These are phyloP conservation scores for Nothophaeocryptopus gaeumannii DNA, from an alignment of 2,329 filamentous ascomycete genomes.

Conservation along the genomic window DNA sequence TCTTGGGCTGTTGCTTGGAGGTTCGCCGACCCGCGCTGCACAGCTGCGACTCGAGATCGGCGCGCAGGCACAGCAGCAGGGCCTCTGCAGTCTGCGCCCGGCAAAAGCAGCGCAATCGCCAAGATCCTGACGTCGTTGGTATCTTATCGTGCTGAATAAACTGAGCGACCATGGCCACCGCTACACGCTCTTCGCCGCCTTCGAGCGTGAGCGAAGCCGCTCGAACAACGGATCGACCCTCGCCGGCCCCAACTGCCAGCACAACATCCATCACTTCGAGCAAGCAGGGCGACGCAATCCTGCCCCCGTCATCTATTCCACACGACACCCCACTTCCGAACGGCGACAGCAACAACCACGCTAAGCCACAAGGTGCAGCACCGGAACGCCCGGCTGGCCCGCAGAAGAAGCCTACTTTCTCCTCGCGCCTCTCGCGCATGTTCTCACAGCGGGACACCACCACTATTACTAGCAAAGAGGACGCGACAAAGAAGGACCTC, in stretches of 20 bases:
- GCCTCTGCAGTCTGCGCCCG: too few relatives aligned
- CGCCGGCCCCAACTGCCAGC: constrained; percentile 37
- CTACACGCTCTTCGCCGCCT: too few relatives aligned
- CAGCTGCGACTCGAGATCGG: too few relatives aligned
- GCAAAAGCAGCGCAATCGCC: too few relatives aligned
- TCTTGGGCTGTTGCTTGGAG: too few relatives aligned
- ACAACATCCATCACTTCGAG: constrained; percentile 43
- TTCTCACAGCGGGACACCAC: constrained; percentile 39
- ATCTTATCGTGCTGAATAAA: too few relatives aligned
- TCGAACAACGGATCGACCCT: background rate
- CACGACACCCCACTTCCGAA: constrained; percentile 10
- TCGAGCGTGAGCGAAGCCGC: too few relatives aligned
- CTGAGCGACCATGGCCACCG: too few relatives aligned
- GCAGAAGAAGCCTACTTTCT: constrained; percentile 40
- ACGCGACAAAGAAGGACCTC: constrained; percentile 14
- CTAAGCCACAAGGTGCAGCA: too few relatives aligned
- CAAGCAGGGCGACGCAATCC: constrained; percentile 17
- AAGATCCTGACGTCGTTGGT: too few relatives aligned
- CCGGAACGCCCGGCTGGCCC: constrained; percentile 24
- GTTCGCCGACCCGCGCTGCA: too few relatives aligned
- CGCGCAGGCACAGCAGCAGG: too few relatives aligned
- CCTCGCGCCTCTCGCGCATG: constrained; percentile 41
- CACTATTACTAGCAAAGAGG: constrained; percentile 22
- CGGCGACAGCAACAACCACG: constrained; percentile 19
- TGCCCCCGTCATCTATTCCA: constrained; percentile 8